Evolutionary conservation across 1,284 basidiomycete species (phyloP), one percentile per base, ranked within the genome.

Genomic region (Puccinia novopanici): DNA sequence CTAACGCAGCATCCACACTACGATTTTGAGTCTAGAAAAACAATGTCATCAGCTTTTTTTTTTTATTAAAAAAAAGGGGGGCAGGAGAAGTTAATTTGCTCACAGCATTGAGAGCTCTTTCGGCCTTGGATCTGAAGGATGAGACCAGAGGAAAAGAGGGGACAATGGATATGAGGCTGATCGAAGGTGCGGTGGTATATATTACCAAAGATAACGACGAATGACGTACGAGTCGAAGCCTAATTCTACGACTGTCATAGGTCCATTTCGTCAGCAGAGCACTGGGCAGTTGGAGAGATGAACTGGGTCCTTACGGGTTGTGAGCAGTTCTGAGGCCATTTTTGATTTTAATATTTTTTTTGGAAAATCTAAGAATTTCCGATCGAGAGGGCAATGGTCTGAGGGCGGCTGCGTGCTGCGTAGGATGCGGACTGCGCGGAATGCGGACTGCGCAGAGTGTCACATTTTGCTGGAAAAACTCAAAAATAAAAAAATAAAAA

Each of bases 1-100:
- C 74, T 24, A 74, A 45, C 40, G 72, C 71, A 19, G 34, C 52
- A 34, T 74, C 37, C 6, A 80, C 34, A 12, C 78, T 61, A 50
- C 48, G 34, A 22, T 70, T 40, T 24, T 75, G 42, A 37, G 74
- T 76, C 74, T 80, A 45, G 6, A 74, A 27, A 12, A 48, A 48
- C 45, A 2, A 48, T n/a, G 30, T 5, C n/a, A 19, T 34, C 27
- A 17, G 34, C 17, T 48, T 48, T 48, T 48, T 48, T 48, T 19
- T 34, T 34, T 34, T 34, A 2, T 34, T 34, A 34, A 34, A 34
- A 34, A 34, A 34, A 34, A 19, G 45, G 45, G 45, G 45, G 10
- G 10, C 2, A 48, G 8, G 45, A 48, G 2, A 19, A 48, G 2
- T 48, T 19, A 10, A 45, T 13, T 8, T 24, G 2, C 67, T 70